Conservation (phyloP, 371 early-diverging fungal genomes). For the Rhizopus microsporus region DNA sequence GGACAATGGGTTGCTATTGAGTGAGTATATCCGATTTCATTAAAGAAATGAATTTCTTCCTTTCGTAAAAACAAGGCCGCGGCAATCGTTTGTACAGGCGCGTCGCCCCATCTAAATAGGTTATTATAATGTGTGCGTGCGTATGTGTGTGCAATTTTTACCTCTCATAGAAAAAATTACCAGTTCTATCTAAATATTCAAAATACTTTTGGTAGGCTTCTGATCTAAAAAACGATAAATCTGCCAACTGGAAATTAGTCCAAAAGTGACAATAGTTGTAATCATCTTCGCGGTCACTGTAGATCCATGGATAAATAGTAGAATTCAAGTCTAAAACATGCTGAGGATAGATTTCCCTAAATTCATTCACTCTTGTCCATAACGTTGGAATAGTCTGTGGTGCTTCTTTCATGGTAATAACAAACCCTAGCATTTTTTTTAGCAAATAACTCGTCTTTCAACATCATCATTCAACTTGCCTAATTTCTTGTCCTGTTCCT, state of each 20-base stretch:
- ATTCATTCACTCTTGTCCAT: slow-evolving; percentile 70
- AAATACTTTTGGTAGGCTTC: slow-evolving; percentile 78
- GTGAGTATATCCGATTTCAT: slow-evolving; percentile 81
- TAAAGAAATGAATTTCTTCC: slow-evolving; percentile 86
- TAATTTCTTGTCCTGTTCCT: slow-evolving; percentile 76
- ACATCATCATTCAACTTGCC: slow-evolving; percentile 34
- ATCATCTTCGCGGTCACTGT: slow-evolving; percentile 14
- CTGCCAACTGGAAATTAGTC: slow-evolving; percentile 67
- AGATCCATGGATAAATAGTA: slow-evolving; percentile 37
- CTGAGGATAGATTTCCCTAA: slow-evolving; percentile 41
- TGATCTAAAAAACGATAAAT: slow-evolving; percentile 75
- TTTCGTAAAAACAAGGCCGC: slow-evolving; percentile 78
- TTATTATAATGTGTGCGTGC: neutral
- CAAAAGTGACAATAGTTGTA: slow-evolving; percentile 83
- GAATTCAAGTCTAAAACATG: slow-evolving; percentile 14
- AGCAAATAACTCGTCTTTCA: neutral
- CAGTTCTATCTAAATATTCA: slow-evolving; percentile 74
- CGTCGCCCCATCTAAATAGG: slow-evolving; percentile 67
- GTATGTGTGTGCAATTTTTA: slow-evolving; percentile 11
- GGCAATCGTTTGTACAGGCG: slow-evolving; percentile 78
- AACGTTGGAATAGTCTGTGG: slow-evolving; percentile 79
- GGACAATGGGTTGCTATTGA: slow-evolving; percentile 53
- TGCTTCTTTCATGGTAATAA: slow-evolving; percentile 77
- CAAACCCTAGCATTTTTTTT: slow-evolving; percentile 44
- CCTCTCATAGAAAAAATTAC: slow-evolving; percentile 96